Conservation (phyloP, 2,329 filamentous ascomycete species). For the Phyllosticta citrichinensis region DNA sequence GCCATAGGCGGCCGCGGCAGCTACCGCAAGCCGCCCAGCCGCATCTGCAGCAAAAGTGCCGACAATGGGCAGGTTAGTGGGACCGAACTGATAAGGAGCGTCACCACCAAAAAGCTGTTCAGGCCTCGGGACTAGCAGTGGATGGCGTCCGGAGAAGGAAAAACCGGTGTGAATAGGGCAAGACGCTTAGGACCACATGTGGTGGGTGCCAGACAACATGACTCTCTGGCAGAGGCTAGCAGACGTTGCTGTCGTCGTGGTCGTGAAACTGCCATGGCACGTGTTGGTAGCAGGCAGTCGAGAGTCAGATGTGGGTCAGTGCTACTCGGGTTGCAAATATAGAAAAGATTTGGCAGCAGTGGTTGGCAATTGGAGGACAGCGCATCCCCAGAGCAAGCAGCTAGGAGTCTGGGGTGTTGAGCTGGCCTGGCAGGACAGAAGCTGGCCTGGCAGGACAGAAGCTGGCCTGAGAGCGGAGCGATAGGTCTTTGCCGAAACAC, state of each 20-base stretch:
- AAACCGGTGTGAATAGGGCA: background rate
- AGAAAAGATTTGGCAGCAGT: background rate
- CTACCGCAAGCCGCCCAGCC: background rate
- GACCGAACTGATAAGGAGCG: background rate
- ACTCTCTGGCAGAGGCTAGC: background rate
- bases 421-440: background rate
- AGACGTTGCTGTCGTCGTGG: background rate
- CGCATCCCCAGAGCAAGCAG: background rate
- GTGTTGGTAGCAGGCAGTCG: background rate
- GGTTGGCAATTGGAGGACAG: background rate
- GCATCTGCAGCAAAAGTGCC: background rate
- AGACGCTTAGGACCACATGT: background rate
- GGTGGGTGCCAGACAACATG: background rate
- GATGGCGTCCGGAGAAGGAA: background rate
- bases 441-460: background rate
- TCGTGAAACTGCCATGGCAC: background rate
- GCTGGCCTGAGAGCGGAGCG: background rate
- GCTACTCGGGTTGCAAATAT: slow-evolving; percentile 5
- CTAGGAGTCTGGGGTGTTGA: background rate
- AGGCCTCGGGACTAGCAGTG: background rate
- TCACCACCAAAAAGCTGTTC: background rate
- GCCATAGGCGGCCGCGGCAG: background rate
- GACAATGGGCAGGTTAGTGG: background rate
- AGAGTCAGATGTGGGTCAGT: background rate
- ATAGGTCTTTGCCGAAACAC: background rate